A percentile compares a stretch with the other conserved stretches of the same genome.
phyloP scores from a whole-genome alignment of 768 basidiomycete genomes.

The Mrakia hoshinonis region DNA sequence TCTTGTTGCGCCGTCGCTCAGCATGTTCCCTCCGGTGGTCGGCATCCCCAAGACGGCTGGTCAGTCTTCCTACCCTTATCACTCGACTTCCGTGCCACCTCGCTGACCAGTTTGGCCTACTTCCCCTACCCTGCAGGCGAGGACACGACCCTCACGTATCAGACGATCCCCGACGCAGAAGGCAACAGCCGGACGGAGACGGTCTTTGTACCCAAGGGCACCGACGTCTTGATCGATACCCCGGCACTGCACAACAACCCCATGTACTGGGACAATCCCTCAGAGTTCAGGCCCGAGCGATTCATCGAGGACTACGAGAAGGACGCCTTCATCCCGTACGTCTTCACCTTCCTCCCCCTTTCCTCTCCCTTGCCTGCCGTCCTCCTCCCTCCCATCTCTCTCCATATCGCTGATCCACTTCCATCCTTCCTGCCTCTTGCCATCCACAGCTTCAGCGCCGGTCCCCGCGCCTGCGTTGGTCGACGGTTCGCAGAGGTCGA shows the following conservation, averaged over 20 bases:
- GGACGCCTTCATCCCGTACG: conserved; percentile 49
- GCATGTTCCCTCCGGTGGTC: conserved; percentile 19
- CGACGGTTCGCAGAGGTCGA: conserved; percentile 20
- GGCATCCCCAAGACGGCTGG: conserved; percentile 18
- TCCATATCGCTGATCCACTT: background rate
- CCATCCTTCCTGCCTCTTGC: background rate
- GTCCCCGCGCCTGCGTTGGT: conserved; percentile 21
- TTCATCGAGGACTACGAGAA: conserved; percentile 52
- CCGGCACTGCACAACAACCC: conserved; percentile 32
- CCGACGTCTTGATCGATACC: conserved; percentile 16
- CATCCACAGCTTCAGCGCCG: background rate
- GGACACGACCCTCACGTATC: conserved; percentile 19
- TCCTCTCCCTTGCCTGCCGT: background rate
- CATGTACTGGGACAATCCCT: conserved; percentile 52
- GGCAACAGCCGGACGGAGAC: background rate
- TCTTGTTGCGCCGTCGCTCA: background rate
- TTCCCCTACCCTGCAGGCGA: background rate
- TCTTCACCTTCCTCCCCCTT: background rate
- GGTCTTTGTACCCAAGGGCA: conserved; percentile 11
- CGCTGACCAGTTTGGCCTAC: background rate
- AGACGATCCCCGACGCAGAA: background rate
- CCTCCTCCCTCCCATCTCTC: background rate
- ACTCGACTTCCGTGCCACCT: too few species aligned
- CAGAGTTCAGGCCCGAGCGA: conserved; percentile 46
- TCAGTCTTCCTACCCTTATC: background rate